Base-by-base conservation (phyloP, 768 basidiomycete genomes). In the Pleurotus pulmonarius region DNA sequence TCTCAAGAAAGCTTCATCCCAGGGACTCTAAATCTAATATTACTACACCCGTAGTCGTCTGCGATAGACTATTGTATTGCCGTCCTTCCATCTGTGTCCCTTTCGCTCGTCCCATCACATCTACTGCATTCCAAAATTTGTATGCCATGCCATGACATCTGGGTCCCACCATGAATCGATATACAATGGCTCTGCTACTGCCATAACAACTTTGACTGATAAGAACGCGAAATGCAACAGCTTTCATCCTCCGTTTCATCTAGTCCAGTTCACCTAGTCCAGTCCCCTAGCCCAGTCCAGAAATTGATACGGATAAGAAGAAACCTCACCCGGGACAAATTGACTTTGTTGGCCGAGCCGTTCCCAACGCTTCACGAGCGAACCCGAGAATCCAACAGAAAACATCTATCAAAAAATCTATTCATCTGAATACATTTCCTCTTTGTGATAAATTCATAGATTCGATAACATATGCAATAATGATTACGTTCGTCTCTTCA, bases 1-100 rank as follows among this genome's bases (percentile, higher is more conserved):
- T 85, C 39, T n/a, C 26, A 13, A 24, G 7, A 16, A 29, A 9
- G 7, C 2, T 22, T 44, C 5, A 12, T 12, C 20, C 43, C 12
- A 9, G 25, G 3, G 26, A 20, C 39, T 26, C 4, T n/a, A n/a
- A 8, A 22, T 38, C 38, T n/a, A 39, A 12, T 22, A 12, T n/a
- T n/a, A 12, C 34, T 9, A 6, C 29, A 2, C 15, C 15, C 16
- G 15, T 13, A 53, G 51, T 20, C 51, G 51, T 53, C 39, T 53
- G 51, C 34, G 51, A 53, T 53, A 53, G 41, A 41, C 8, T 37
- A 34, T 18, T n/a, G 41, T 22, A 12, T 40, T 37, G 49, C 49
- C 37, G n/a, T 34, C 26, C 16, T 34, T 38, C 13, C 51, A n/a
- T 39, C 15, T 40, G n/a, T 25, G 18, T 25, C 18, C 15, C 16